Evolutionary conservation across 176 grass and related monocot species (phyloP), one percentile per base, ranked within the genome.

Genomic region (Phragmites australis): DNA sequence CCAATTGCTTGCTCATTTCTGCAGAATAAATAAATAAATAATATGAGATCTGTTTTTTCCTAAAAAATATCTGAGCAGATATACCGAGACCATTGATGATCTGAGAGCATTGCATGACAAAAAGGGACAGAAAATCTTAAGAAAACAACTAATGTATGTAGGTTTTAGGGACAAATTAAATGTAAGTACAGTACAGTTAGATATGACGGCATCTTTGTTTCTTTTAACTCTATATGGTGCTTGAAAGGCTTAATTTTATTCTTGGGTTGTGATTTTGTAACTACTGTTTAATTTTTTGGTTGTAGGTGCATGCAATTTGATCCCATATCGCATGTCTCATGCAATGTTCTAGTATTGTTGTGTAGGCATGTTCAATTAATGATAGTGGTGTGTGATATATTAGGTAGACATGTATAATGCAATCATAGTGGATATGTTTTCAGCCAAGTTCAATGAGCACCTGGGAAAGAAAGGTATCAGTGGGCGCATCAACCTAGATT

Each of bases 381-480:
- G 3, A 17, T 68, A 31, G 23, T 68, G 15, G 15, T 70, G 52
- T 70, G 48, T 41, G 19, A 82, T 47, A 31, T 87, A 70, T 27
- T 30, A 27, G 31, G 23, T 77, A 55, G 17, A 62, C 18, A 44
- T 66, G 47, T 22, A 25, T 3, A 29, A 60, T 49, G 48, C 66
- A 39, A 17, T 55, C 18, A 41, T 39, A 68, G 1, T 63, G 27
- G n/a, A 45, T 84, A 19, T 44, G 44, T 70, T 84, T 81, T 52
- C 18, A 67, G 27, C 13, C 29, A 65, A 78, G 50, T 74, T 98
- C 65, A 94, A 98, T 45, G 92, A 93, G 41, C 92, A 98, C 84
- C 87, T 94, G 41, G 89, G 95, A 68, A 94, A 91, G 84, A 98
- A 94, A 79, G 95, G 95, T 43, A 88, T 98, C 22, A 93, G 86